A percentile compares a stretch with the other conserved stretches of the same genome.
Conservation (phyloP, 208 protist genomes). For the Phytomonas francai region DNA sequence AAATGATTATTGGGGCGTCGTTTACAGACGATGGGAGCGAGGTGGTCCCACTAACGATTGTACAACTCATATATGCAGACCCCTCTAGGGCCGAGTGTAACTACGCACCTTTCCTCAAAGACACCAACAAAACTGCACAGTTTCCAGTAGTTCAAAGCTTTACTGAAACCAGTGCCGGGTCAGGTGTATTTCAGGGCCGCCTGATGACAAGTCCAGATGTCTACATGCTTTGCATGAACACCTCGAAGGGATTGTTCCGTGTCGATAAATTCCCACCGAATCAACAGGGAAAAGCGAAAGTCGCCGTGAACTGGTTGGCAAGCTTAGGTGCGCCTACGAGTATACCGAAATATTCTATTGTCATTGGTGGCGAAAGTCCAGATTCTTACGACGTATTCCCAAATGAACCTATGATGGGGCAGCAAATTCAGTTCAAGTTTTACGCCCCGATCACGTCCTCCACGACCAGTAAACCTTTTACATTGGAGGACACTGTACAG, state of each 20-base stretch:
- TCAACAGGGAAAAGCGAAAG: background rate
- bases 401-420: conserved; percentile 32
- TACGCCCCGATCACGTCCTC: background rate
- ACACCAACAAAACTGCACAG: conserved; percentile 16
- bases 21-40: conserved; percentile 23
- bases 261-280: conserved; percentile 23
- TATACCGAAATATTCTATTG: background rate
- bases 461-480: conserved; percentile 10
- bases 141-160: conserved; percentile 12
- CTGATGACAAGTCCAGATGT: conserved; percentile 21
- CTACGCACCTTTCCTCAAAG: conserved; percentile 57
- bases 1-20: conserved; percentile 48
- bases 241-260: conserved; percentile 44
- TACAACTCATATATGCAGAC: conserved; percentile 33
- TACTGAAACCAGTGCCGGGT: conserved; percentile 5
- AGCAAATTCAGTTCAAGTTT: conserved; percentile 56
- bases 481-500: conserved; percentile 35
- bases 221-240: conserved; percentile 75
- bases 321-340: background rate
- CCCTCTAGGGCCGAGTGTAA: conserved; percentile 59
- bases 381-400: conserved; percentile 31
- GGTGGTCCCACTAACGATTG: conserved; percentile 15
- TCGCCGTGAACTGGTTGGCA: background rate
- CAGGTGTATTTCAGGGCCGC: conserved; percentile 30
- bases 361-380: conserved; percentile 13